Conservation (phyloP, 2,329 filamentous ascomycete genomes). For the Aspergillus chevalieri region DNA sequence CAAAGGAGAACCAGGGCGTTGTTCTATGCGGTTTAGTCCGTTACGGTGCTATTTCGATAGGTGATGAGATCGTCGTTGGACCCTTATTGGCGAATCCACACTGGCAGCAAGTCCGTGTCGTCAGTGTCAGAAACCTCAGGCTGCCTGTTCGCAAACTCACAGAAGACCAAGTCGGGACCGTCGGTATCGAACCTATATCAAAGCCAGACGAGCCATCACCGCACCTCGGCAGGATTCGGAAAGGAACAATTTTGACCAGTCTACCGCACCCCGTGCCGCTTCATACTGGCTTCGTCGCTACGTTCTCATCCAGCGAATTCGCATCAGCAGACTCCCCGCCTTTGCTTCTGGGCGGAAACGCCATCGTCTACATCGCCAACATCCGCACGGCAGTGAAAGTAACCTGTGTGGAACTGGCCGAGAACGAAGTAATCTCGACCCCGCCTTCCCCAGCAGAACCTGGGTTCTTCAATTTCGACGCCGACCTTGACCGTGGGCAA, state of each 20-base stretch:
- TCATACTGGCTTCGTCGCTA: conserved; percentile 65
- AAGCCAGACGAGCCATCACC: conserved; percentile 16
- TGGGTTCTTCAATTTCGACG: conserved; percentile 42
- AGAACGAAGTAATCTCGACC: conserved; percentile 22
- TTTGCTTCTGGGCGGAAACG: conserved; percentile 49
- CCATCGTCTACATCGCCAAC: conserved; percentile 80
- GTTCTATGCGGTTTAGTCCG: conserved; percentile 80
- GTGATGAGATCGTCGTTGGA: conserved; percentile 71
- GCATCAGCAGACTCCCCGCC: conserved; percentile 40
- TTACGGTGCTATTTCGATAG: conserved; percentile 70
- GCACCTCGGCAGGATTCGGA: conserved; percentile 47
- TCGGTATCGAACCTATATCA: conserved; percentile 58
- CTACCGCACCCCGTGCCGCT: conserved; percentile 40
- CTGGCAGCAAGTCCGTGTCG: conserved; percentile 75
- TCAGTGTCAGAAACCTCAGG: conserved; percentile 81
- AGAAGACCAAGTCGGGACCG: conserved; percentile 79
- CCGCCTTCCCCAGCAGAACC: conserved; percentile 28
- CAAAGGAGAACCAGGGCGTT: conserved; percentile 50
- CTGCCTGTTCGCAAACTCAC: conserved; percentile 71
- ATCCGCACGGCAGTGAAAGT: conserved; percentile 76
- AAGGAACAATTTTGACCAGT: conserved; percentile 76
- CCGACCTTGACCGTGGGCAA: conserved; percentile 20
- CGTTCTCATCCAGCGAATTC: conserved; percentile 59
- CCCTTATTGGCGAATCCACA: conserved; percentile 58
- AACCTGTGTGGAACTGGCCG: conserved; percentile 46